Base-by-base conservation (phyloP, 2,329 filamentous ascomycete species). In the Aspergillus sp. region DNA sequence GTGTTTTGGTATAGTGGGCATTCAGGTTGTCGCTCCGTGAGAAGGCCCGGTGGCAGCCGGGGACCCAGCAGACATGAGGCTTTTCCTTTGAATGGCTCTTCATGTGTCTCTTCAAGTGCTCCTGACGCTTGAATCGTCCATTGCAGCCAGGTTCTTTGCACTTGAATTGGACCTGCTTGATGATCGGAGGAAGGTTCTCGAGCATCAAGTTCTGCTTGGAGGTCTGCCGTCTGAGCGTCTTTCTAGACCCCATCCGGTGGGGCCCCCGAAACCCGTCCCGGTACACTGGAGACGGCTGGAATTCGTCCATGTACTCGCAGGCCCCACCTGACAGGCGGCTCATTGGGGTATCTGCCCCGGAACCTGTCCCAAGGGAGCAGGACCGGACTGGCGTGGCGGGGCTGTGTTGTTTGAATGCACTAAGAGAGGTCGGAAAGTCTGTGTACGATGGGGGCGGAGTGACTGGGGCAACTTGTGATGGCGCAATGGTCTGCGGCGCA, bases 71-170 rank as follows among this genome's bases (percentile, higher is more conserved):
- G 8, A 73, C 70, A 64, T 77, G 74, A 4, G 73, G 73, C 64
- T 76, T 76, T 50, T 77, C 74, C 57, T 76, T 74, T 33, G 77
- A 77, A 55, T 80, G 78, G 15, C 73, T 80, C 65, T 75, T 77
- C 69, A 77, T 75, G 62, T 82, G 80, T 11, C 79, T 69, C 68
- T 80, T 80, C 17, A 81, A 67, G 56, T 81, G 79, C 60, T 82
- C 79, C 58, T 79, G 77, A 48, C 80, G 68, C 68, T 79, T 78
- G 65, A 82, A 82, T 5, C 74, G 74, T 7, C 75, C 75, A 54
- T 73, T 73, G 62, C 79, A 80, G 7, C 75, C 76, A 2, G 73
- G 70, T 47, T 75, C 72, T 41, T 73, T 71, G 69, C 79, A 76
- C 61, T 72, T 70, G 63, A 77, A 75, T 34, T 74, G 72, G 2